These are phyloP conservation scores for Monilinia fructicola DNA, from an alignment of 2,329 filamentous ascomycete genomes.

Conservation along the genomic window DNA sequence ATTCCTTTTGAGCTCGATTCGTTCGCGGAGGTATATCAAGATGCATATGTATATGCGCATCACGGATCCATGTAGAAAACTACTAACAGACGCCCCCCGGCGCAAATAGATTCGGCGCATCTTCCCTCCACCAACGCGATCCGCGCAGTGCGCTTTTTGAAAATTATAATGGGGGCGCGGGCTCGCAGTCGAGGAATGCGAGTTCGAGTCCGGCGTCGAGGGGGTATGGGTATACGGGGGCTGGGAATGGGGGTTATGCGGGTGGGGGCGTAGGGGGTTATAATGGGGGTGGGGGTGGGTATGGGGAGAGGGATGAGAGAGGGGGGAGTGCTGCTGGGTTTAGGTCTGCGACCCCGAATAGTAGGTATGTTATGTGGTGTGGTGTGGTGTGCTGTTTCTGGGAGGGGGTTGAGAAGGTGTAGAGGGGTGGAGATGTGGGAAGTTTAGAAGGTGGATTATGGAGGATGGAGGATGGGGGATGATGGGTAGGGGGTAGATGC, in stretches of 20 bases:
- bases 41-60: no score
- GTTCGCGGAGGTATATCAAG: no score
- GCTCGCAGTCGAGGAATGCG: slow-evolving; percentile 20
- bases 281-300: slow-evolving; percentile 32
- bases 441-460: no score
- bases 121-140: slow-evolving; percentile 71
- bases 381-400: not conserved
- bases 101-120: slow-evolving; percentile 60
- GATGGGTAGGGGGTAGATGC: not conserved
- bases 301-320: slow-evolving; percentile 8
- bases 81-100: no score
- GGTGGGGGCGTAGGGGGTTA: slow-evolving; percentile 29
- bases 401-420: no score
- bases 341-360: slow-evolving; percentile 70
- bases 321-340: slow-evolving; percentile 44
- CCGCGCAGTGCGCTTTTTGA: slow-evolving; percentile 73
- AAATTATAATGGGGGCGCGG: slow-evolving; percentile 61
- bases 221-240: slow-evolving; percentile 54
- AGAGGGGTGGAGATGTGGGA: no score
- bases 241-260: slow-evolving; percentile 35
- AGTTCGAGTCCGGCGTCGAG: slow-evolving; percentile 33
- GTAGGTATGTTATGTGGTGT: slow-evolving; percentile 49
- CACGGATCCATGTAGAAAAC: no score
- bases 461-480: not conserved
- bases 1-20: not conserved